Evolutionary conservation across 192 early-diverging fungal genomes (phyloP).

Genomic region (Backusella luteola): DNA sequence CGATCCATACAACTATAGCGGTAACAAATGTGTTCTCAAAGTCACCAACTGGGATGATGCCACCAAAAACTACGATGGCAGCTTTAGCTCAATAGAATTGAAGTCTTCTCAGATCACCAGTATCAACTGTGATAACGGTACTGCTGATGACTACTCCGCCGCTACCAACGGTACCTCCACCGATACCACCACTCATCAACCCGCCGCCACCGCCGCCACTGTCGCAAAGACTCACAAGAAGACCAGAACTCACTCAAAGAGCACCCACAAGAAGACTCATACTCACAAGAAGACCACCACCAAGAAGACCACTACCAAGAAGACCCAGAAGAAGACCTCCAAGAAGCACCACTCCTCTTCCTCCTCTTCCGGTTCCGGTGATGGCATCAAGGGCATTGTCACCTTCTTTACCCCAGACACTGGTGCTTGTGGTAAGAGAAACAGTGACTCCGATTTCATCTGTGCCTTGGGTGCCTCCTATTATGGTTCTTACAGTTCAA

Average conservation of each 20-base stretch:
- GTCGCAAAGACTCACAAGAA: background rate
- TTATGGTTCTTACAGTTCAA: conserved; percentile 36
- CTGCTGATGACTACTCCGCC: background rate
- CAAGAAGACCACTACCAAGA: background rate
- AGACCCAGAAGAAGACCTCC: conserved; percentile 4
- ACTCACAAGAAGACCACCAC: background rate
- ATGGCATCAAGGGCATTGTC: background rate
- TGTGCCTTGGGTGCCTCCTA: conserved; percentile 19
- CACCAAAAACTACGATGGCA: background rate
- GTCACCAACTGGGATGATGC: conserved; percentile 1
- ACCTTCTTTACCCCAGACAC: conserved; percentile 30
- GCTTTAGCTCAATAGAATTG: background rate
- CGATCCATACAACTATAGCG: background rate
- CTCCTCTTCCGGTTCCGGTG: background rate
- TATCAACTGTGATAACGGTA: conserved; percentile 8
- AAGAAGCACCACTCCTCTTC: background rate
- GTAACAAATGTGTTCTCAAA: background rate
- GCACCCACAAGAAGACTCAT: background rate
- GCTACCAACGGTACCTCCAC: background rate
- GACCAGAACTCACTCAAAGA: background rate
- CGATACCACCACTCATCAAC: background rate
- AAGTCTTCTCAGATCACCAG: background rate
- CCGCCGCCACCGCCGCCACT: background rate
- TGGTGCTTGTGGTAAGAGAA: conserved; percentile 31
- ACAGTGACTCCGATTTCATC: conserved; percentile 20